phyloP scores from a whole-genome alignment of 805 yeast species.

The Metahyphopichia silvanorum region DNA sequence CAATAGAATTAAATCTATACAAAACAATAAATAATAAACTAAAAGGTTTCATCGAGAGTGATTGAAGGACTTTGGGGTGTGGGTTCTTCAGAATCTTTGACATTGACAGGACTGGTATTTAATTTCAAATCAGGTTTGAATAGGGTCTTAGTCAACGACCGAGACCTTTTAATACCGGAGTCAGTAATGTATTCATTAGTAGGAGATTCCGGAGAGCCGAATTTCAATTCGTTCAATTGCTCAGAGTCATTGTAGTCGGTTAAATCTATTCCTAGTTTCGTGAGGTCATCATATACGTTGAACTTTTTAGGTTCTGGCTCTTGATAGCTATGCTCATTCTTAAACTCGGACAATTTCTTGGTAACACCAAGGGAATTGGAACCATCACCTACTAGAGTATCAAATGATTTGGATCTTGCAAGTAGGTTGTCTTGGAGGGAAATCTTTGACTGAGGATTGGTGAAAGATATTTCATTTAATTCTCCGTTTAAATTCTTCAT shows the following conservation, averaged over 20 bases:
- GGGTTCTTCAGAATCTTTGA: not conserved
- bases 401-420: constrained; percentile 29
- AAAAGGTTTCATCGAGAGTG: constrained; percentile 34
- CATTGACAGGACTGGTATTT: constrained; percentile 11
- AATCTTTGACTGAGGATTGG: constrained; percentile 19
- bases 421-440: constrained; percentile 38
- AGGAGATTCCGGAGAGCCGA: no score
- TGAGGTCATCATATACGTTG: constrained; percentile 23
- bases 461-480: not conserved
- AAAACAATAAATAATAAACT: not conserved
- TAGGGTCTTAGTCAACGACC: constrained; percentile 33
- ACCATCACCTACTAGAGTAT: constrained; percentile 10
- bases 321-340: constrained; percentile 17
- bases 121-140: constrained; percentile 30
- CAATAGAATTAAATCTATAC: not conserved
- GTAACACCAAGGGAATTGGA: constrained; percentile 18
- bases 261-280: constrained; percentile 30
- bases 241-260: constrained; percentile 18
- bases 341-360: constrained; percentile 22
- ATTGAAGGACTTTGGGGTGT: constrained; percentile 30
- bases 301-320: constrained; percentile 37
- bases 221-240: constrained; percentile 17
- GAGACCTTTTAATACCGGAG: constrained; percentile 12
- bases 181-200: no score
- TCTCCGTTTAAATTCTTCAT: not conserved